Base-by-base conservation (phyloP, 495 filamentous ascomycete species). In the Tuber aestivum region DNA sequence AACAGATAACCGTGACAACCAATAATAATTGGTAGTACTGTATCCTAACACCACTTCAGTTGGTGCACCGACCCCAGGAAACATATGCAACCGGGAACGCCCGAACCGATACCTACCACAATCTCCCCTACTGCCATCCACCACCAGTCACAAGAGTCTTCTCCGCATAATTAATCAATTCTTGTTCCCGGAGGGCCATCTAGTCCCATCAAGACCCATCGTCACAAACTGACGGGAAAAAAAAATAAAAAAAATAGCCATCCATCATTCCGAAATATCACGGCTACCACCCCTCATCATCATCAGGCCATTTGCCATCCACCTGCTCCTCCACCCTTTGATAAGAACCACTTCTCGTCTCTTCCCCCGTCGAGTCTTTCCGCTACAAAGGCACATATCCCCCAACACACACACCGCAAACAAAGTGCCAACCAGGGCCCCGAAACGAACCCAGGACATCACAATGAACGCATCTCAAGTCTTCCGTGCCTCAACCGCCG, bases 391-490 rank as follows among this genome's bases (percentile, higher is more conserved):
- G 18, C 32, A 6, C 35, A 65, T 65, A 65, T 35, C 27, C 56
- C 18, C 27, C 27, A 35, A 27, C 35, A 4, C 12, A 27, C 35
- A 4, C 12, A 4, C 27, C 56, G 27, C 56, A 14, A 65, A 65
- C 27, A 18, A 35, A 65, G 1, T 14, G 16, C 56, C 27, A 61
- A 61, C 10, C 56, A 61, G 16, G 56, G 3, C 12, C 2, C 16
- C 56, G 27, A 32, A 61, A 61, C n/a, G 56, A 65, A 61, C 27
- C 27, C 32, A 65, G 35, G 27, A 35, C 16, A 65, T 35, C 83
- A 87, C 77, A 79, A 90, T 95, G 91, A 90, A 87, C 82, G 86
- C 89, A 75, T 92, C 93, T 75, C 86, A 86, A 81, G 87, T 86
- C 79, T 87, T 95, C 75, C 89, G 90, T 80, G 88, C 89, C 79